Base-by-base conservation (phyloP, 805 yeast genomes). In the Candida rishiriensis region DNA sequence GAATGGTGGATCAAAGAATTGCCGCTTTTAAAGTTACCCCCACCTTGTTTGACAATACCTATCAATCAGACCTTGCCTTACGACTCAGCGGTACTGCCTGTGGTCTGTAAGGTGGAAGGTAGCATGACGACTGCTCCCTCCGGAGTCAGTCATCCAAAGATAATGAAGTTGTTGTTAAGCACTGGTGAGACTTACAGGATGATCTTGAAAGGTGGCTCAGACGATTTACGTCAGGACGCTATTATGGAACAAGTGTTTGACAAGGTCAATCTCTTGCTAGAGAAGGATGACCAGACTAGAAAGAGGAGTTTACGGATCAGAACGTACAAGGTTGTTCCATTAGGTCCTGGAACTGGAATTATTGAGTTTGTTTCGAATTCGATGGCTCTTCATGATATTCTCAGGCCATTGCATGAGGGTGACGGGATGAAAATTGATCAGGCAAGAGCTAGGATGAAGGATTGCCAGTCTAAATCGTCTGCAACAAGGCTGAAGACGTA, bases 201-300 rank as follows among this genome's bases (percentile, higher is more conserved):
- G 58, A 68, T 93, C 15, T 66, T 90, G 51, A 93, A 93, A 59
- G 88, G 88, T 21, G 89, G 95, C 6, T 75, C 87, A 10, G 99
- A 93, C 65, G 99, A 93, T 64, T 68, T 93, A 41, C 70, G 98
- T 41, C 99, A 95, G 64, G 99, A 93, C 65, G 86, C 96, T 0
- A 88, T 93, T 44, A 95, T 93, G 99, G 95, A 91, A 61, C 98
- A 93, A 60, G 98, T 91, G 1, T 93, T 95, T 62, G 84, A 76
- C 16, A 87, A 89, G 55, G 96, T 89, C 13, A 89, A 90, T 56
- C 64, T 70, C 12, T 75, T 88, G 32, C 72, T 91, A 43, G 61
- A 53, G 10, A 67, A 67, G 18, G 80, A 86, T 55, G 71, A 72
- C 41, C 77, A 76, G 29, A 72, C 91, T 0, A 61, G 81, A 21